These are phyloP conservation scores for Globisporangium iwayamae DNA, from an alignment of 352 stramenopile species.

Conservation along the genomic window DNA sequence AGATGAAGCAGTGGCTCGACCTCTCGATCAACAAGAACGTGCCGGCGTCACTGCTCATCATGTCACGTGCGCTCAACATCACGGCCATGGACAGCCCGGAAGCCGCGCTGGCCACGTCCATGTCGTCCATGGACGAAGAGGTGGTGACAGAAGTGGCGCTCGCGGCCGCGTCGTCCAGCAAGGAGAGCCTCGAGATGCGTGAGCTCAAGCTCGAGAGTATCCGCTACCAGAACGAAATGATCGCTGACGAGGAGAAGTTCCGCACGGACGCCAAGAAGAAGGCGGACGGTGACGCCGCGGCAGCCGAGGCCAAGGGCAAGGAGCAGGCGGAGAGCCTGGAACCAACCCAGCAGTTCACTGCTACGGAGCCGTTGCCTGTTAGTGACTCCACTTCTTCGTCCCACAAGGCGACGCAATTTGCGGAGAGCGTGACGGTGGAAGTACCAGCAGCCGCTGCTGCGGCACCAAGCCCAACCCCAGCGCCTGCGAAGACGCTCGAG, in stretches of 20 bases:
- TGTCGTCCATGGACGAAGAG: conserved; percentile 87
- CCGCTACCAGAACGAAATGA: conserved; percentile 96
- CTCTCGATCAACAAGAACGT: conserved; percentile 98
- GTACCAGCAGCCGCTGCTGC: conserved; percentile 11
- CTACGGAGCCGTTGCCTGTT: neutral
- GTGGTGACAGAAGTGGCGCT: conserved; percentile 85
- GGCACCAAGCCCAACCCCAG: conserved; percentile 17
- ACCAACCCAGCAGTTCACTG: neutral
- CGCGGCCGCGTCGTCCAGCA: conserved; percentile 60
- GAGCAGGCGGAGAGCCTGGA: conserved; percentile 18
- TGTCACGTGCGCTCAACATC: conserved; percentile 97
- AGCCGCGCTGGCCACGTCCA: conserved; percentile 81
- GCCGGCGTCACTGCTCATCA: conserved; percentile 97
- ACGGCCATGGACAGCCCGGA: conserved; percentile 80
- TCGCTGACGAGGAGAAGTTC: conserved; percentile 90
- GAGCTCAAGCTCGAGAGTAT: conserved; percentile 90
- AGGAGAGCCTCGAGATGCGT: conserved; percentile 69
- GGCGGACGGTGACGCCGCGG: conserved; percentile 54
- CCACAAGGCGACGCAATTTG: conserved; percentile 16
- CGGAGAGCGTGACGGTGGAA: conserved; percentile 5
- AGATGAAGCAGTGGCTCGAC: conserved; percentile 98
- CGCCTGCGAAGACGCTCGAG: conserved; percentile 49
- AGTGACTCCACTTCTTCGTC: neutral
- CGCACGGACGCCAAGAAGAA: conserved; percentile 81
- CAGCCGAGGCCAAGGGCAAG: conserved; percentile 27